These are phyloP conservation scores for Fusarium falciforme DNA, from an alignment of 2,329 filamentous ascomycete species.

Conservation along the genomic window DNA sequence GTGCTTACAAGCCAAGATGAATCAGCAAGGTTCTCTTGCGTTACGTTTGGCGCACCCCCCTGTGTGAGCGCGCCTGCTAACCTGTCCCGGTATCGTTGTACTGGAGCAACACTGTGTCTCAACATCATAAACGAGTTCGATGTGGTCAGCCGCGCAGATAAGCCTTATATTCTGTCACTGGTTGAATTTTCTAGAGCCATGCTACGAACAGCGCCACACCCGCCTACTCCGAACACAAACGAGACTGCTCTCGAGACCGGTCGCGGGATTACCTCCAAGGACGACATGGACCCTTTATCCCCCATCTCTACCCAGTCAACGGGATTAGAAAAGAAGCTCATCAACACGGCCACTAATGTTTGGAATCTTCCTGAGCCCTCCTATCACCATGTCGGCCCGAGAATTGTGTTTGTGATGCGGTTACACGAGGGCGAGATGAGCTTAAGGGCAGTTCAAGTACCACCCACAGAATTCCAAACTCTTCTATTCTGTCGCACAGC, in stretches of 20 bases:
- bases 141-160: slow-evolving; percentile 36
- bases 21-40: slow-evolving; percentile 29
- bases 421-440: slow-evolving; percentile 15
- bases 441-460: slow-evolving; percentile 25
- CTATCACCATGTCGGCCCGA: slow-evolving; percentile 35
- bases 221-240: background rate
- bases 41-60: slow-evolving; percentile 39
- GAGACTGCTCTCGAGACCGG: background rate
- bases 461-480: slow-evolving; percentile 26
- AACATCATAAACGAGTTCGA: slow-evolving; percentile 44
- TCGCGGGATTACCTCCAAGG: background rate
- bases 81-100: slow-evolving; percentile 4
- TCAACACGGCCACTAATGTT: background rate
- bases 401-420: slow-evolving; percentile 29
- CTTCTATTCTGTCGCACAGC: slow-evolving; percentile 35
- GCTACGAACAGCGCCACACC: background rate
- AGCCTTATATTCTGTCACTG: slow-evolving; percentile 35
- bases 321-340: background rate
- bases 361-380: slow-evolving; percentile 31
- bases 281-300: background rate
- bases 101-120: slow-evolving; percentile 19
- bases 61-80: slow-evolving; percentile 24
- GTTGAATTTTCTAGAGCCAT: slow-evolving; percentile 25
- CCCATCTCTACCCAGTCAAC: background rate
- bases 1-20: slow-evolving; percentile 12